These are phyloP conservation scores for Hanseniaspora vineae DNA, from an alignment of 805 yeast species.

Conservation along the genomic window DNA sequence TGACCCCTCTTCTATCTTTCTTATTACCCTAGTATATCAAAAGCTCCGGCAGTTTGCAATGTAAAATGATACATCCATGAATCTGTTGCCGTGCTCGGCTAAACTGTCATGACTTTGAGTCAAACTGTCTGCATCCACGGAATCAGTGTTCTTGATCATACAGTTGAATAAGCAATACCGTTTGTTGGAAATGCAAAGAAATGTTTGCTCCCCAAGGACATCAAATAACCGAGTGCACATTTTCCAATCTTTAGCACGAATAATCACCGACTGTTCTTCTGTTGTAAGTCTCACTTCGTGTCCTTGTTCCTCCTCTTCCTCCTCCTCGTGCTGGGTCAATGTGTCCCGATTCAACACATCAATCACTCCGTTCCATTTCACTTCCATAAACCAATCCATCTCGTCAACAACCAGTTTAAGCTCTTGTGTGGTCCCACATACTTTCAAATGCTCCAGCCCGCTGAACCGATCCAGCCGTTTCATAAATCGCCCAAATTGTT, in stretches of 20 bases:
- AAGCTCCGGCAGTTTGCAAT: not conserved
- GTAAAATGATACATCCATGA: not conserved
- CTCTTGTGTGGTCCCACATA: conserved; percentile 5
- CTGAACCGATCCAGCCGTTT: conserved; percentile 56
- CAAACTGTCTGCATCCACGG: not conserved
- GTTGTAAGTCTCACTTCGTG: conserved; percentile 10
- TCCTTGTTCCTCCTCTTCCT: conserved; percentile 10
- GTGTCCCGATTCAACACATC: conserved; percentile 9
- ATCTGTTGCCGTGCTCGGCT: not conserved
- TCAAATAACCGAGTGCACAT: conserved; percentile 49
- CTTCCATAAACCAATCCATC: conserved; percentile 21
- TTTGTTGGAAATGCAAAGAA: conserved; percentile 42
- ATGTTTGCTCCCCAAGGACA: conserved; percentile 41
- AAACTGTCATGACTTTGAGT: not conserved
- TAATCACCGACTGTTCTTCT: conserved; percentile 25
- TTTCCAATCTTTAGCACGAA: conserved; percentile 55
- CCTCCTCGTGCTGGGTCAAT: conserved; percentile 1
- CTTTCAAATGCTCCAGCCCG: conserved; percentile 30
- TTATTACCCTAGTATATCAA: no score
- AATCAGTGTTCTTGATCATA: conserved; percentile 36
- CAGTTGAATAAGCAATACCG: conserved; percentile 57
- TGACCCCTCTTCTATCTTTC: no score
- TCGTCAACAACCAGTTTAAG: conserved; percentile 19
- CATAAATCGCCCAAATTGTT: conserved; percentile 38
- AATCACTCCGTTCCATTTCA: conserved; percentile 24